Evolutionary conservation across 73 alveolate species (phyloP), one percentile per base, ranked within the genome.

Genomic region (Blepharisma stoltei): DNA sequence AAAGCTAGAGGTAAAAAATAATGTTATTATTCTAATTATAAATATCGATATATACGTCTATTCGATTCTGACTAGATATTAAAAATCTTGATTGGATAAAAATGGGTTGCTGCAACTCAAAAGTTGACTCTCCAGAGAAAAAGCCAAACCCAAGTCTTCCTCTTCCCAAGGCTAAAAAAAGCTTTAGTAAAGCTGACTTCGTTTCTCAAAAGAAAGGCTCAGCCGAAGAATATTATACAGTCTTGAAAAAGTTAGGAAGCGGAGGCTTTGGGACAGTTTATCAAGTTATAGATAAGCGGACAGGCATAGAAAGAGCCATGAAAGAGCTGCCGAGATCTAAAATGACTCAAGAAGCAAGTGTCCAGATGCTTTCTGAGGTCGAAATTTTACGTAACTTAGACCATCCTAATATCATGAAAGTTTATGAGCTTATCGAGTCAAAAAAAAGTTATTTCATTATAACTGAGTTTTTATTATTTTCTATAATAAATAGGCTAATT

Each of bases 391-490:
- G 65, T 54, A 48, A 76, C 44, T 54, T 86, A 23, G 84, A 86
- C 67, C 90, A 86, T 76, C 90, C 90, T 41, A 80, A 82, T 75
- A 82, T 86, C 46, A 86, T 86, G 54, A 86, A 86, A 81, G 54
- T 86, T 52, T 81, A 55, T 55, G 93, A 86, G 71, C 69, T 81
- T 81, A 71, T 81, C 54, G 79, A 54, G 11, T 70, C 54, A 20
- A 71, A 73, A 67, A 38, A 67, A 76, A 46, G 54, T 48, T 47
- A 71, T 45, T 81, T 27, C 81, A 55, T 86, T 54, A 86, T 86
- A 27, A 66, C 71, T 65, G 93, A 86, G 81, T 54, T 70, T 82
- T 21, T 85, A 76, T 70, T 52, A 68, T n/a, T n/a, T n/a, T n/a
- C n/a, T n/a, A n/a, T n/a, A n/a, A n/a, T n/a, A n/a, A n/a, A n/a